Percentiles rank a stretch among this genome's conserved stretches.
These are phyloP conservation scores for Endocarpon pusillum DNA, from an alignment of 495 filamentous ascomycete species.

Conservation along the genomic window DNA sequence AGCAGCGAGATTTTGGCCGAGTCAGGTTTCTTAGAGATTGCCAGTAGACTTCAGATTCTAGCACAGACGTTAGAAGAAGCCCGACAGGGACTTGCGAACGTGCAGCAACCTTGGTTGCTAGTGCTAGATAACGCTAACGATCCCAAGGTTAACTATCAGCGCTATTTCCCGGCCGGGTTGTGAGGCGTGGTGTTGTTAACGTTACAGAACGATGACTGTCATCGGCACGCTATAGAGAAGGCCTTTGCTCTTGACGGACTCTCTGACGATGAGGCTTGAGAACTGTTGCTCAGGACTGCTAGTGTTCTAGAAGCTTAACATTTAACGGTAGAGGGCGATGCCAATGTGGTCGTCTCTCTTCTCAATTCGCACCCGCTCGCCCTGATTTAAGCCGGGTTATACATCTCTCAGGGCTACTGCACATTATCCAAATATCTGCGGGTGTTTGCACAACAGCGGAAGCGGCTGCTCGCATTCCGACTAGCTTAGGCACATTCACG, in stretches of 20 bases:
- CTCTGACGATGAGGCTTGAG: background rate
- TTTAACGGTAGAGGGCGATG: background rate
- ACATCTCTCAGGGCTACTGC: background rate
- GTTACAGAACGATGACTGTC: slow-evolving; percentile 15
- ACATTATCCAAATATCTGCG: background rate
- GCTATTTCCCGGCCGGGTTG: slow-evolving; percentile 16
- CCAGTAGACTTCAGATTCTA: slow-evolving; percentile 6
- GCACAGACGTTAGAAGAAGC: slow-evolving; percentile 6
- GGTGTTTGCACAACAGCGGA: background rate
- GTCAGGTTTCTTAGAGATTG: slow-evolving; percentile 6
- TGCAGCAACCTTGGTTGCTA: slow-evolving; percentile 15
- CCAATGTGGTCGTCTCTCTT: background rate
- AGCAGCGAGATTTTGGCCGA: slow-evolving; percentile 6
- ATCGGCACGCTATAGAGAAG: slow-evolving; percentile 12
- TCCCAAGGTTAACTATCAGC: slow-evolving; percentile 9
- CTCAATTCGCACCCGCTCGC: background rate
- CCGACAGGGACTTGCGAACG: slow-evolving; percentile 10
- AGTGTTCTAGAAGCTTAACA: background rate
- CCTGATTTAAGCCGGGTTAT: background rate
- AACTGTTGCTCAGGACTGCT: slow-evolving; percentile 3
- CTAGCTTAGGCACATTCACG: background rate
- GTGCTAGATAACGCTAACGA: slow-evolving; percentile 27
- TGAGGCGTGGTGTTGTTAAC: slow-evolving; percentile 20
- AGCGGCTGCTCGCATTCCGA: background rate
- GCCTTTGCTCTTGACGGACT: slow-evolving; percentile 1